A percentile compares a stretch with the other conserved stretches of the same genome.
Conservation (phyloP, 352 stramenopile species). For the Nothophytophthora sp. region DNA sequence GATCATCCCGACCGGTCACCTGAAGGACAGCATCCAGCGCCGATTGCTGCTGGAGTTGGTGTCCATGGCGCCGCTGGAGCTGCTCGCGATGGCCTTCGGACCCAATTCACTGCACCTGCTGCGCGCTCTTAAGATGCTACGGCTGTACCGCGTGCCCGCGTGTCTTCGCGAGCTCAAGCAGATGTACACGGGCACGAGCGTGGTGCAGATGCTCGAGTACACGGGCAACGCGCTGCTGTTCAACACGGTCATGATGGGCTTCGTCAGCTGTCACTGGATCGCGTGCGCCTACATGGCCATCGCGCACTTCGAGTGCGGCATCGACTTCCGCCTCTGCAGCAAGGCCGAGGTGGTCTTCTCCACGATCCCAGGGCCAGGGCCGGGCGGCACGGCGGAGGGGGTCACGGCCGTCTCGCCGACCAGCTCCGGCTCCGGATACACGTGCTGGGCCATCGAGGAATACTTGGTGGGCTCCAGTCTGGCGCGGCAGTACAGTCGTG, state of each 20-base stretch:
- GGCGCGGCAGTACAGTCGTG: slow-evolving; percentile 50
- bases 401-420: slow-evolving; percentile 18
- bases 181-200: slow-evolving; percentile 32
- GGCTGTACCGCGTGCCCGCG: slow-evolving; percentile 46
- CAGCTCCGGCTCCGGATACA: slow-evolving; percentile 26
- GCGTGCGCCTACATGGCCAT: slow-evolving; percentile 70
- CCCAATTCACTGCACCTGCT: slow-evolving; percentile 62
- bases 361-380: slow-evolving; percentile 9
- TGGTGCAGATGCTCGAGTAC: slow-evolving; percentile 60
- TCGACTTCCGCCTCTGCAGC: slow-evolving; percentile 51
- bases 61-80: slow-evolving; percentile 53
- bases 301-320: slow-evolving; percentile 66
- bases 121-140: slow-evolving; percentile 50
- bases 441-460: slow-evolving; percentile 75
- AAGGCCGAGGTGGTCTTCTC: slow-evolving; percentile 22
- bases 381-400: slow-evolving; percentile 10
- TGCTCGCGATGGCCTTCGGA: slow-evolving; percentile 39
- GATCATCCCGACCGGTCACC: slow-evolving; percentile 36
- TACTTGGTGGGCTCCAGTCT: slow-evolving; percentile 47
- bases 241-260: slow-evolving; percentile 42
- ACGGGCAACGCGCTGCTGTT: slow-evolving; percentile 57
- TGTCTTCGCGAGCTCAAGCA: slow-evolving; percentile 55
- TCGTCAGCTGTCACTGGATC: slow-evolving; percentile 56
- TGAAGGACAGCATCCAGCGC: slow-evolving; percentile 31
- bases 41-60: slow-evolving; percentile 47